phyloP scores from a whole-genome alignment of 768 basidiomycete species.

The Phylloporus rhodoxanthus region DNA sequence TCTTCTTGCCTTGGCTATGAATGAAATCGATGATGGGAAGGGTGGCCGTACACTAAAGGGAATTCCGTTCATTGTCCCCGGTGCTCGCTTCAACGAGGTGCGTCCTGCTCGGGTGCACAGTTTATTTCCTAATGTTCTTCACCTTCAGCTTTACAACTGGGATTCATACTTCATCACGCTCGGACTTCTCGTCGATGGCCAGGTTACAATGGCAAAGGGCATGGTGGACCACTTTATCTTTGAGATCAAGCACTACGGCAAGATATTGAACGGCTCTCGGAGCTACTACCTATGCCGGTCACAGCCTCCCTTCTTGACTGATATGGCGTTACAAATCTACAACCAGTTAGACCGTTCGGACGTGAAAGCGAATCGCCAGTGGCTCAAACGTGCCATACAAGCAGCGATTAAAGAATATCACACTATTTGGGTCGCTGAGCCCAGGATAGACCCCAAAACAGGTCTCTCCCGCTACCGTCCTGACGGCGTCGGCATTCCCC shows the following conservation, averaged over 20 bases:
- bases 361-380: slow-evolving; percentile 67
- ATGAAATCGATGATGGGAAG: slow-evolving; percentile 72
- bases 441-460: slow-evolving; percentile 90
- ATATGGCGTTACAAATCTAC: slow-evolving; percentile 97
- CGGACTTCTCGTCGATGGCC: slow-evolving; percentile 91
- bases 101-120: slow-evolving; percentile 17
- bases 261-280: slow-evolving; percentile 93
- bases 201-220: slow-evolving; percentile 90
- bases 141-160: slow-evolving; percentile 80
- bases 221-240: slow-evolving; percentile 99
- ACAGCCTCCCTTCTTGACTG: slow-evolving; percentile 97
- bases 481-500: slow-evolving; percentile 91
- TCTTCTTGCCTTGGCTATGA: slow-evolving; percentile 92
- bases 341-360: slow-evolving; percentile 90
- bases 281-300: slow-evolving; percentile 93
- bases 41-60: slow-evolving; percentile 83
- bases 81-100: slow-evolving; percentile 91
- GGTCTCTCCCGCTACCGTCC: slow-evolving; percentile 94
- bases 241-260: slow-evolving; percentile 96
- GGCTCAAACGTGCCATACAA: slow-evolving; percentile 94
- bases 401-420: slow-evolving; percentile 99
- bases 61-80: slow-evolving; percentile 95
- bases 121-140: slow-evolving; percentile 6
- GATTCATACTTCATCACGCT: slow-evolving; percentile 93
- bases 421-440: slow-evolving; percentile 92